Evolutionary conservation across 2,329 filamentous ascomycete species (phyloP).

Genomic region (Nemania diffusa): DNA sequence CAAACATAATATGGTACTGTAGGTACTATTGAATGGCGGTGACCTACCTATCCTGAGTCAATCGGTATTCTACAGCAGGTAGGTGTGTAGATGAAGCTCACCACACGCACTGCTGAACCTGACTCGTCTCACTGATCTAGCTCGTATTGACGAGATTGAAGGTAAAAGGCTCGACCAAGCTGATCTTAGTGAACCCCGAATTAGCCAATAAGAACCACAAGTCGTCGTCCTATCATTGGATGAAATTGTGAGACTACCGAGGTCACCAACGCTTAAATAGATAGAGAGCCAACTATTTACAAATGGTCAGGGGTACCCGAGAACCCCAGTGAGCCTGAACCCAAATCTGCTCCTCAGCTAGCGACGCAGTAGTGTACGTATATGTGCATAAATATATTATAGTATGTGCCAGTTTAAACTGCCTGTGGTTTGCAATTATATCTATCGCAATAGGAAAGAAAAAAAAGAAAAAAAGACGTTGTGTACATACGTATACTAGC

Average conservation of each 20-base stretch:
- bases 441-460: no score
- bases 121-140: slow-evolving; percentile 16
- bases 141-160: slow-evolving; percentile 37
- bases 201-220: slow-evolving; percentile 21
- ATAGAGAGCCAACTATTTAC: slow-evolving; percentile 26
- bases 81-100: background rate
- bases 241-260: slow-evolving; percentile 1
- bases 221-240: slow-evolving; percentile 19
- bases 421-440: no score
- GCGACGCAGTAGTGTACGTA: no score
- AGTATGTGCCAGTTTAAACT: no score
- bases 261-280: slow-evolving; percentile 6
- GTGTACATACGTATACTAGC: no score
- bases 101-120: background rate
- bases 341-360: slow-evolving; percentile 19
- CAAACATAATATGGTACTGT: no score
- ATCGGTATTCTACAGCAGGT: no score
- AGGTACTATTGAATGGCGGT: no score
- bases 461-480: no score
- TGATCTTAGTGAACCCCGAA: slow-evolving; percentile 16
- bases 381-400: no score
- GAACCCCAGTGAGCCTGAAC: slow-evolving; percentile 1
- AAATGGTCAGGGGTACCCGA: slow-evolving; percentile 21
- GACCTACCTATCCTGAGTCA: background rate
- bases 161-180: slow-evolving; percentile 16